Evolutionary conservation across 1,284 basidiomycete species (phyloP).

Genomic region (Tilletia indica): DNA sequence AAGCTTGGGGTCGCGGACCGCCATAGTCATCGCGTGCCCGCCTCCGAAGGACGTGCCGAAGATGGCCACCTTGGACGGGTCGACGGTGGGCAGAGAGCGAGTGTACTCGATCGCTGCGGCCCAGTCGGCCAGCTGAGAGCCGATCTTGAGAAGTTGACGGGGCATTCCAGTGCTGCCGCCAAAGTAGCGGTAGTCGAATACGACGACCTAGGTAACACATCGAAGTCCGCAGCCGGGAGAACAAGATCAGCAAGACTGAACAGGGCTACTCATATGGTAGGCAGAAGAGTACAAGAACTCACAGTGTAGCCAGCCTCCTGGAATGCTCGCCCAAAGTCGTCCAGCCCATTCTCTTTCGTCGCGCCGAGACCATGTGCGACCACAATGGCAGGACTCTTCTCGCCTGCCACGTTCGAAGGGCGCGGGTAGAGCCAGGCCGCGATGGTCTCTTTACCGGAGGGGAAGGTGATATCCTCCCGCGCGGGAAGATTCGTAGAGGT

Average conservation of each 20-base stretch:
- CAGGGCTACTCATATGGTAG: background rate
- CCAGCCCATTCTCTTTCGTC: constrained; percentile 38
- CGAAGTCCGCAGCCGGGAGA: background rate
- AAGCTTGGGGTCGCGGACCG: constrained; percentile 35
- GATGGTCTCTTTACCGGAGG: constrained; percentile 26
- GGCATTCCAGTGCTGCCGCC: constrained; percentile 34
- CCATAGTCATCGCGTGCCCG: constrained; percentile 42
- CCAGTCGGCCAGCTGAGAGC: constrained; percentile 41
- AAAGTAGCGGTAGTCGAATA: constrained; percentile 44
- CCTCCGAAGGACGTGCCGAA: constrained; percentile 46
- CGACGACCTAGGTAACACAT: constrained; percentile 21
- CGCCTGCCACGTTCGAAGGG: constrained; percentile 4
- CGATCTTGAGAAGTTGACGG: constrained; percentile 36
- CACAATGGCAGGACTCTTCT: constrained; percentile 30
- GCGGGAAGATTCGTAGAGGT: background rate
- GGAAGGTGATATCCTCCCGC: constrained; percentile 32
- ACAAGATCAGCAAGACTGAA: background rate
- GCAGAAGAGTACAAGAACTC: background rate
- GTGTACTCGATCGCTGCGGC: constrained; percentile 31
- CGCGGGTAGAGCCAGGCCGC: constrained; percentile 36
- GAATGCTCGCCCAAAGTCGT: constrained; percentile 32
- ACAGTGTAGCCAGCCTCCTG: constrained; percentile 27
- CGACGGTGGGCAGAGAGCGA: constrained; percentile 28
- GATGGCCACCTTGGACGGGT: constrained; percentile 34
- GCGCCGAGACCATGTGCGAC: constrained; percentile 42